Conservation (phyloP, 371 early-diverging fungal species). For the Umbelopsis sp. region DNA sequence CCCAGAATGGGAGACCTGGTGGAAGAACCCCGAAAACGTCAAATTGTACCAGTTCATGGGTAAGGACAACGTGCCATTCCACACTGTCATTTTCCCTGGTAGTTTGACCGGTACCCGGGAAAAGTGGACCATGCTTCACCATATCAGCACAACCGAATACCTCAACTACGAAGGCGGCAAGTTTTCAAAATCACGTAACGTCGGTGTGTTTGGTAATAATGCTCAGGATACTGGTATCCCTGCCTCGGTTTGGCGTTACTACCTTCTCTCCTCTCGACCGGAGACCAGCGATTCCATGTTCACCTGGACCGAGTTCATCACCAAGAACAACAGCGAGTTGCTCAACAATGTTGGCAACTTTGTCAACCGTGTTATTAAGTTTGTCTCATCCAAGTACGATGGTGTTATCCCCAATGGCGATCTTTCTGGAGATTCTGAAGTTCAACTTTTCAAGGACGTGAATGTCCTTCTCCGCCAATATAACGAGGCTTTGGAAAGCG, state of each 20-base stretch:
- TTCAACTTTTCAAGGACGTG: slow-evolving; percentile 77
- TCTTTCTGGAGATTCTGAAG: slow-evolving; percentile 52
- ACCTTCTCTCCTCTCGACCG: slow-evolving; percentile 96
- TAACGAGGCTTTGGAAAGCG: slow-evolving; percentile 78
- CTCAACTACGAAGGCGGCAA: slow-evolving; percentile 98
- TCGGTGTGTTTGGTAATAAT: slow-evolving; percentile 99
- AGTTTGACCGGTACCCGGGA: slow-evolving; percentile 89
- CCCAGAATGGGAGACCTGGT: slow-evolving; percentile 95
- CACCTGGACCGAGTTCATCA: slow-evolving; percentile 93
- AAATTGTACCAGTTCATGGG: slow-evolving; percentile 99
- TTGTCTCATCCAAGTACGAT: slow-evolving; percentile 86
- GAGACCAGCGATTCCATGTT: slow-evolving; percentile 97
- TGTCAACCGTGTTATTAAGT: slow-evolving; percentile 97
- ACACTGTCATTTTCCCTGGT: slow-evolving; percentile 98
- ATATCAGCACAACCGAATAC: slow-evolving; percentile 98
- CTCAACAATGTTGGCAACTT: slow-evolving; percentile 99
- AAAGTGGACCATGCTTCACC: slow-evolving; percentile 90
- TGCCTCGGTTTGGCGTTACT: slow-evolving; percentile 98
- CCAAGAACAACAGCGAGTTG: slow-evolving; percentile 95
- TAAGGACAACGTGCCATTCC: slow-evolving; percentile 99
- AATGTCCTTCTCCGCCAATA: slow-evolving; percentile 82
- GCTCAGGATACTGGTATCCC: slow-evolving; percentile 93
- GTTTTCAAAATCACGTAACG: slow-evolving; percentile 97
- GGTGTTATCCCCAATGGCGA: slow-evolving; percentile 72
- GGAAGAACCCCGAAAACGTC: slow-evolving; percentile 96